These are phyloP conservation scores for Citrullus colocynthis DNA, from an alignment of 306 rosid species.

Conservation along the genomic window DNA sequence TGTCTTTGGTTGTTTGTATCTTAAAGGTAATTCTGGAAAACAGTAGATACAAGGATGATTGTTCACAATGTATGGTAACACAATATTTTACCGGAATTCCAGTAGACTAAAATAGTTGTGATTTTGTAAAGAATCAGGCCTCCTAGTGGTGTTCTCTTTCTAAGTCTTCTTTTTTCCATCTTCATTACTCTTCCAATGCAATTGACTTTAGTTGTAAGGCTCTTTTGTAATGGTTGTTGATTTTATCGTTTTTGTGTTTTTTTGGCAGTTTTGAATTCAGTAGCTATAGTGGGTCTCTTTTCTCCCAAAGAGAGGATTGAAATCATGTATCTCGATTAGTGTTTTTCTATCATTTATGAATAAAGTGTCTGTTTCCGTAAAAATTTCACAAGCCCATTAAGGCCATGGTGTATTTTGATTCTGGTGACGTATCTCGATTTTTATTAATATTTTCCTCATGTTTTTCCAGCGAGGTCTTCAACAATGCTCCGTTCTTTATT, in stretches of 20 bases:
- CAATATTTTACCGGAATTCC: neutral
- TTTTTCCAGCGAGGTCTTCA: slow-evolving; percentile 71
- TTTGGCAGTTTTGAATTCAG: neutral
- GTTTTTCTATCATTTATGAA: neutral
- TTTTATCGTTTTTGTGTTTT: neutral
- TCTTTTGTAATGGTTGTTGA: neutral
- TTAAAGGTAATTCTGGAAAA: neutral
- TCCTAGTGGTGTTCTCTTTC: neutral
- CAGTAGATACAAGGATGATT: neutral
- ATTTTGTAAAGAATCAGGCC: neutral
- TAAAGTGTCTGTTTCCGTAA: neutral
- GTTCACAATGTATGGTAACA: neutral
- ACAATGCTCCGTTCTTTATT: slow-evolving; percentile 85
- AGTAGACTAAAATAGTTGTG: neutral
- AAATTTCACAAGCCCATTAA: neutral
- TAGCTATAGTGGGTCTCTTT: neutral
- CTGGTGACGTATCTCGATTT: slow-evolving; percentile 11
- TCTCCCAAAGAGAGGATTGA: neutral
- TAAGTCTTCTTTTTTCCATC: neutral
- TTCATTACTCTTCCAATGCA: neutral
- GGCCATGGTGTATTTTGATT: neutral
- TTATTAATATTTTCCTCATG: slow-evolving; percentile 12
- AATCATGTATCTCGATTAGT: neutral
- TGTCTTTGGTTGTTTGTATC: neutral
- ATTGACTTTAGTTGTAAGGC: neutral